Percentiles rank a stretch among this genome's conserved stretches.
phyloP scores from a whole-genome alignment of 2,329 filamentous ascomycete species.

The Pseudogymnoascus sp. region DNA sequence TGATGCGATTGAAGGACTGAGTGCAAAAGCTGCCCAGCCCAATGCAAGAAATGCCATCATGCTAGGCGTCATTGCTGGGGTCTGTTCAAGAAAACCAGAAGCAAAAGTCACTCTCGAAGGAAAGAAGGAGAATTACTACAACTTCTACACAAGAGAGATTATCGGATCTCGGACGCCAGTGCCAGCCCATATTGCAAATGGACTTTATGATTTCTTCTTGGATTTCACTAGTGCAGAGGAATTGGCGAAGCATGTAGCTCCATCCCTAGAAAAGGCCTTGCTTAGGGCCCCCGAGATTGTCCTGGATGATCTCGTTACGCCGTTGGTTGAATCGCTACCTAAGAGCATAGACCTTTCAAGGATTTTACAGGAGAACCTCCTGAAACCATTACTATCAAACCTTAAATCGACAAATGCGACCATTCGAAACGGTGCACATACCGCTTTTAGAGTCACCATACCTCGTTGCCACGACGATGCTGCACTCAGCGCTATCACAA shows the following conservation, averaged over 20 bases:
- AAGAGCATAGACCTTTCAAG: constrained; percentile 67
- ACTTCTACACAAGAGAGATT: constrained; percentile 80
- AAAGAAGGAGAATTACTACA: constrained; percentile 64
- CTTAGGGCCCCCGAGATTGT: constrained; percentile 85
- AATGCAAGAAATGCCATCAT: constrained; percentile 65
- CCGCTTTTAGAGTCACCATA: constrained; percentile 65
- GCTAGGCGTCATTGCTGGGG: constrained; percentile 79
- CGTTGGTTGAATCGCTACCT: constrained; percentile 64
- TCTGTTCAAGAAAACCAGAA: constrained; percentile 62
- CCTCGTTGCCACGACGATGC: constrained; percentile 48
- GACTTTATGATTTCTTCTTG: constrained; percentile 73
- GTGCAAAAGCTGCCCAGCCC: constrained; percentile 56
- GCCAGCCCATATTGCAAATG: constrained; percentile 61
- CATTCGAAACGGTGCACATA: constrained; percentile 68
- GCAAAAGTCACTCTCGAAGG: constrained; percentile 54
- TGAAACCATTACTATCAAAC: constrained; percentile 84
- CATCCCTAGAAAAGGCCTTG: constrained; percentile 79
- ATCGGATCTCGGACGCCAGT: constrained; percentile 68
- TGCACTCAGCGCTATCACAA: constrained; percentile 57
- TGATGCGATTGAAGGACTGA: constrained; percentile 56
- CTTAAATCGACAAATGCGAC: constrained; percentile 78
- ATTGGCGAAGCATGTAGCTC: constrained; percentile 65
- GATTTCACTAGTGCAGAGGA: constrained; percentile 68
- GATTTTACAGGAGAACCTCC: constrained; percentile 59
- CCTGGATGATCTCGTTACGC: constrained; percentile 67